phyloP scores from a whole-genome alignment of 2,329 filamentous ascomycete genomes.

The Ascochyta fabae region DNA sequence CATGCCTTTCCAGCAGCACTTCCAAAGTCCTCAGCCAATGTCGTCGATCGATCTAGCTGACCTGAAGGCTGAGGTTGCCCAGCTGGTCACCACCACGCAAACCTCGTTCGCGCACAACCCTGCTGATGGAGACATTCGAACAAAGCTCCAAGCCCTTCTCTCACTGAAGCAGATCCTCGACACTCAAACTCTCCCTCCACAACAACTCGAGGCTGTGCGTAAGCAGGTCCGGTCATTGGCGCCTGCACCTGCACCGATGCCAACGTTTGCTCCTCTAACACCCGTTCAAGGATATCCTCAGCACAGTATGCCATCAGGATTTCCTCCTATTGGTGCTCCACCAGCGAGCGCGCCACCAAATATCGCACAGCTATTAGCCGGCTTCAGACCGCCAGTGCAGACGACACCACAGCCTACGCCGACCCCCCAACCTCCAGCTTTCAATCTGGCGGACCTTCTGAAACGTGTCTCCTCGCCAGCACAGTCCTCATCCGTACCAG shows the following conservation, averaged over 20 bases:
- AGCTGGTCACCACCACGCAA: conserved; percentile 75
- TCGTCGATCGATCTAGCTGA: conserved; percentile 58
- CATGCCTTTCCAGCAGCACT: conserved; percentile 43
- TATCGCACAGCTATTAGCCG: conserved; percentile 41
- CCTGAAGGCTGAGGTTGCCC: conserved; percentile 82
- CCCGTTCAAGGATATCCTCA: conserved; percentile 39
- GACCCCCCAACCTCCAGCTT: conserved; percentile 27
- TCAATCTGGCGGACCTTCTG: conserved; percentile 41
- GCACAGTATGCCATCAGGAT: conserved; percentile 23
- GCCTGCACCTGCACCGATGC: conserved; percentile 61
- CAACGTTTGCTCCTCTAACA: conserved; percentile 44
- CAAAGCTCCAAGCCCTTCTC: conserved; percentile 81
- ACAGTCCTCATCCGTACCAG: conserved; percentile 32
- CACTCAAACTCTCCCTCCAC: conserved; percentile 76
- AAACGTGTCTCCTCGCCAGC: conserved; percentile 38
- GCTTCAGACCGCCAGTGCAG: conserved; percentile 29
- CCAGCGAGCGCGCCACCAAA: conserved; percentile 32
- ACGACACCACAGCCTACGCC: conserved; percentile 29
- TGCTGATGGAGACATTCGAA: conserved; percentile 76
- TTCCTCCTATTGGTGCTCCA: conserved; percentile 26
- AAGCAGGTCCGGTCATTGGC: conserved; percentile 81
- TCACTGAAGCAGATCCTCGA: conserved; percentile 83
- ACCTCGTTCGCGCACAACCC: conserved; percentile 77
- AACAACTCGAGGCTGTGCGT: conserved; percentile 84
- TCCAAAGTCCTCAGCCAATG: conserved; percentile 34